Evolutionary conservation across 805 yeast genomes (phyloP), one percentile per base, ranked within the genome.

Genomic region (Millerozyma miso): DNA sequence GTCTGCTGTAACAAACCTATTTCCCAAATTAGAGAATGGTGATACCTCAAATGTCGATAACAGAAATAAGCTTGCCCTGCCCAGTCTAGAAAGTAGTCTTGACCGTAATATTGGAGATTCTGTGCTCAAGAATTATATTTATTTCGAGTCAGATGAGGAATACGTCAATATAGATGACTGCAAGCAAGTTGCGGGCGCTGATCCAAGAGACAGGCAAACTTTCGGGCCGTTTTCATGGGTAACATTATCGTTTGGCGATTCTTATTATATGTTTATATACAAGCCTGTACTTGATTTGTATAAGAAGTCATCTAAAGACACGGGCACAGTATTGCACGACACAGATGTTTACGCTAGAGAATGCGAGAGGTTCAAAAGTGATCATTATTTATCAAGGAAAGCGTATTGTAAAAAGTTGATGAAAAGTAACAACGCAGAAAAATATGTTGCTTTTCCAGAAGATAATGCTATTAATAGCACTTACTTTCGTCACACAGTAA

Each of bases 191-290:
- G 51, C 51, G 19, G 41, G 45, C 18, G 47, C 44, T 31, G 57
- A 51, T 3, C 45, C 51, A 5, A 43, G 49, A n/a, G 46, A 60
- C n/a, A 45, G 61, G 37, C 48, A 48, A 18, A 53, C 51, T 33
- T 53, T 46, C 32, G 65, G 65, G 0, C 63, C 65, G 0, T 52
- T 59, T 23, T 46, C 58, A 4, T 58, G 60, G 57, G 45, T 51
- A 3, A 51, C 64, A n/a, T 43, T 61, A 4, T 48, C 56, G 53
- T 45, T 48, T 34, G 44, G 56, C 33, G 65, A 62, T 33, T 48
- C 16, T 15, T 33, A n/a, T 15, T 16, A 16, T 33, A 16, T 33
- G 36, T 18, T 33, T 6, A 14, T 14, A 33, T 10, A 8, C 4
- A 13, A 15, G 6, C 16, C 16, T 16, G n/a, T n/a, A n/a, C n/a